phyloP scores from a whole-genome alignment of 2,329 filamentous ascomycete species.

The Leptosphaerulina australis region DNA sequence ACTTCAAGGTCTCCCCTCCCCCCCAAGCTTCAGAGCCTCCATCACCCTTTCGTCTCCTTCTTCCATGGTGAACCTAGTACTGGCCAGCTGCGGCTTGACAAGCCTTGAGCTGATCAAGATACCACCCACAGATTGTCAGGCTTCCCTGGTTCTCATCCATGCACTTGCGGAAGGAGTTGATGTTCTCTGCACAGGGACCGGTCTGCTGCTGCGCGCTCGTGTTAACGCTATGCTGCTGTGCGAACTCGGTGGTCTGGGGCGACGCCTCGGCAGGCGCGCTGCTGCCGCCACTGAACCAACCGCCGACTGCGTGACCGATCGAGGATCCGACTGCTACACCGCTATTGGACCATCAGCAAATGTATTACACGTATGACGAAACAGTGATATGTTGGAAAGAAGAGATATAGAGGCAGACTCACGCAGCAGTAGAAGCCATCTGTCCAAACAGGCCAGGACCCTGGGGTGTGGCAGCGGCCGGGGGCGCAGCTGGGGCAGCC shows the following conservation, averaged over 20 bases:
- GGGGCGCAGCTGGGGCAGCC: constrained; percentile 58
- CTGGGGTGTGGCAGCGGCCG: constrained; percentile 55
- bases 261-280: constrained; percentile 58
- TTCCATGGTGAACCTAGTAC: constrained; percentile 49
- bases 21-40: not conserved
- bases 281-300: constrained; percentile 79
- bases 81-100: constrained; percentile 56
- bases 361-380: not conserved
- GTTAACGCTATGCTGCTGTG: constrained; percentile 29
- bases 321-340: constrained; percentile 96
- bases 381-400: not conserved
- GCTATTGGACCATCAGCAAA: constrained; percentile 56
- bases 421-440: constrained; percentile 98
- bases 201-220: constrained; percentile 49
- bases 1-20: not conserved
- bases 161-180: constrained; percentile 88
- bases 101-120: constrained; percentile 84
- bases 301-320: constrained; percentile 92
- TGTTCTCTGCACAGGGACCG: constrained; percentile 72
- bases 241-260: constrained; percentile 44
- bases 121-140: constrained; percentile 97
- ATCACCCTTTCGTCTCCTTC: not conserved
- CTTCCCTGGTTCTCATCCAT: constrained; percentile 95
- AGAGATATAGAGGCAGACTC: constrained; percentile 54
- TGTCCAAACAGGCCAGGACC: constrained; percentile 90